Base-by-base conservation (phyloP, 306 rosid genomes). In the Vicia sativa region DNA sequence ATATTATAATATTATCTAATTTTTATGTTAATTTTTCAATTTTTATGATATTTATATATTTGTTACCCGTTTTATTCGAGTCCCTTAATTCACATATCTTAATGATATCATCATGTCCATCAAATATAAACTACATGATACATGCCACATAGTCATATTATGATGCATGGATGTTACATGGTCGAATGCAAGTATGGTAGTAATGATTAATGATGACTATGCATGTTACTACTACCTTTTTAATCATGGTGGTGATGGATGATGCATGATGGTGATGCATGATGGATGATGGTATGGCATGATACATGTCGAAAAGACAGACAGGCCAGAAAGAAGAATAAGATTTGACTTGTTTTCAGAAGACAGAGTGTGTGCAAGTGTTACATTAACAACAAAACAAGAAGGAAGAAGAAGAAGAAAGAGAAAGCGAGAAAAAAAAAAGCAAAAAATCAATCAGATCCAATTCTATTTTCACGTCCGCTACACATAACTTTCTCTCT, bases 391-490 rank as follows among this genome's bases (percentile, higher is more conserved):
- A 54, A 12, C 28, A 23, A 15, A 54, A 54, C 23, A 15, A 72
- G 31, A 26, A 26, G 13, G 28, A 18, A 11, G 11, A 18, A 73
- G 56, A 62, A 29, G 56, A 62, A 29, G 62, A 73, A 39, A 46
- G 18, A 56, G 73, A 5, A 67, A 74, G 49, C 14, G 67, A 55
- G n/a, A n/a, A 25, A 72, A 19, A 13, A 3, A 56, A 58, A 50
- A 68, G 76, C 81, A 83, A 79, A 87, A 79, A 87, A 83, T 80
- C 78, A 92, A 92, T 80, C 82, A 66, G 80, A 89, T 92, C 86
- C 61, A 92, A 92, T 92, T 81, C 79, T 78, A 70, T 81, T 80
- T 92, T 92, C 96, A 89, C 91, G 96, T 92, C 98, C 98, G 91
- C 96, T 21, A 35, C 64, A 68, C 39, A 34, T 69, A 84, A 65